Percentiles rank a stretch among this genome's conserved stretches.
phyloP scores from a whole-genome alignment of 2,329 filamentous ascomycete genomes.

The Drechmeria coniospora region DNA sequence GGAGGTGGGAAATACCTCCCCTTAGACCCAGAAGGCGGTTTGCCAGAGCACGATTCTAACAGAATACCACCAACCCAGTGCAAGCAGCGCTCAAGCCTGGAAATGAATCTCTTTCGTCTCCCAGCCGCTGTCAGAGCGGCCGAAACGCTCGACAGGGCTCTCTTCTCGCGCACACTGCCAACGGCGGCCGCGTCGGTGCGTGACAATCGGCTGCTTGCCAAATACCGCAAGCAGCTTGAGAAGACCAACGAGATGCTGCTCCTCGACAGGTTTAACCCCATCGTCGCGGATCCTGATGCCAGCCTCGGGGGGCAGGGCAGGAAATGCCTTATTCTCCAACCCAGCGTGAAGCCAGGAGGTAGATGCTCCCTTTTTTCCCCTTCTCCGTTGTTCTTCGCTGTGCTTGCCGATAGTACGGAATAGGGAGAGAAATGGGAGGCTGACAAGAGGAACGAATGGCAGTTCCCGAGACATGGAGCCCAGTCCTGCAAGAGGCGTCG shows the following conservation, averaged over 20 bases:
- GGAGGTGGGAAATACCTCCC: too few relatives aligned
- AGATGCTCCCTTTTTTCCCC: slow-evolving; percentile 5
- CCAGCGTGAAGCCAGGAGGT: slow-evolving; percentile 39
- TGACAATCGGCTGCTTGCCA: slow-evolving; percentile 60
- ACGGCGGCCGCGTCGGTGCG: slow-evolving; percentile 65
- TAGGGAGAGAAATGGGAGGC: not conserved
- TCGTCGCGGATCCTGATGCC: slow-evolving; percentile 47
- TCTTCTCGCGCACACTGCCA: slow-evolving; percentile 65
- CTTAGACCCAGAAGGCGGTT: too few relatives aligned
- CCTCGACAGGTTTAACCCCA: slow-evolving; percentile 45
- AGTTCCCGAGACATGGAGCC: slow-evolving; percentile 58
- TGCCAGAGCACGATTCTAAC: too few relatives aligned
- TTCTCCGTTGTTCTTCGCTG: slow-evolving; percentile 1
- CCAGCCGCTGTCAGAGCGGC: slow-evolving; percentile 62
- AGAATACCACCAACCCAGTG: too few relatives aligned
- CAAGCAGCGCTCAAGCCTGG: slow-evolving; percentile 12
- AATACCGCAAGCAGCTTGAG: slow-evolving; percentile 50
- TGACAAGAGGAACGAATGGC: slow-evolving; percentile 1
- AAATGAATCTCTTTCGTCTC: slow-evolving; percentile 54
- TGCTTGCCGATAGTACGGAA: not conserved
- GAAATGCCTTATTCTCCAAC: slow-evolving; percentile 46
- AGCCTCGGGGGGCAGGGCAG: slow-evolving; percentile 35
- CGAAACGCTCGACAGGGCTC: slow-evolving; percentile 64
- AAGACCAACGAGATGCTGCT: slow-evolving; percentile 50
- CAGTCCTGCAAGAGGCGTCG: slow-evolving; percentile 51